Base-by-base conservation (phyloP, 495 filamentous ascomycete genomes). In the Penicillium longicatenatum region DNA sequence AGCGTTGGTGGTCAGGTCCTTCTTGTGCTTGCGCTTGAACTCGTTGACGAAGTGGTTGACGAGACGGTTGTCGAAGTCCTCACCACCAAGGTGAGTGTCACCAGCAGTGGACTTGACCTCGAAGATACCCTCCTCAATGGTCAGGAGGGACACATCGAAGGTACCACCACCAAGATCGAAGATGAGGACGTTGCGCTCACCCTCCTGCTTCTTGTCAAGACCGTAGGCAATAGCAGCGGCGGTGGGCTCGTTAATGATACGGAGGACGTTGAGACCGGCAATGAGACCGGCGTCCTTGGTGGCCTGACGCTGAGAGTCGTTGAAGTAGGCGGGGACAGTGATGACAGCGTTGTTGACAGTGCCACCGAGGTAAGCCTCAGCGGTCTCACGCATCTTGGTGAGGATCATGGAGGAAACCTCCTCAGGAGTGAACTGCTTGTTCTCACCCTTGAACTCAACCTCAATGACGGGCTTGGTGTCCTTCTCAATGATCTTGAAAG, bases 151-250 rank as follows among this genome's bases (percentile, higher is more conserved):
- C 17, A 98, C 95, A 96, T 98, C 94, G 80, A 98, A 98, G 73
- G 95, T 98, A 84, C 94, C 94, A 85, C 95, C 94, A 84, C 94
- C 95, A 57, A 98, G 82, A 84, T 98, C 94, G 84, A 97, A 98
- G 81, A 98, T 98, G 62, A 98, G 86, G 63, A 98, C 95, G 76
- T 98, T 96, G 65, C 94, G 90, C 85, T 97, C 94, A 82, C 95
- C 96, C 79, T 87, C 86, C 42, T 84, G 84, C 87, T 98, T 98
- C 90, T 94, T 87, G 79, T 96, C 95, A 24, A 98, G 87, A 84
- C 95, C 62, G 58, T 65, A 65, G 58, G 62, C 90, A 57, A 76
- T 77, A 58, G 94, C 94, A 49, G 94, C 94, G 39, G 94, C 94
- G 41, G 94, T 97, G 51, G 94, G 94, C 83, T 97, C 94, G 85